Percentiles rank a stretch among this genome's conserved stretches.
Conservation (phyloP, 73 alveolate species). For the Effrenium voratum region DNA sequence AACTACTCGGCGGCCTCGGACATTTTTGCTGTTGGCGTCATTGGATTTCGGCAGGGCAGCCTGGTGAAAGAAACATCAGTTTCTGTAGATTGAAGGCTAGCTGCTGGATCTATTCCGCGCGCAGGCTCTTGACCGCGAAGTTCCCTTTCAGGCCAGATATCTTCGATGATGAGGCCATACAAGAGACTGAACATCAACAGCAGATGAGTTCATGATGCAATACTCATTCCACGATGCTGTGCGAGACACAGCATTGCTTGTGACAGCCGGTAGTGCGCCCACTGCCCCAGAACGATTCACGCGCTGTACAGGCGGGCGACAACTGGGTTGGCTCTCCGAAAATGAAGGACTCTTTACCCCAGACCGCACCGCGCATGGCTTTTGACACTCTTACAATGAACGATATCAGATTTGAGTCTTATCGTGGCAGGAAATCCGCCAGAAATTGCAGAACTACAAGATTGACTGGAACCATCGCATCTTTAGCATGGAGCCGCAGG, state of each 20-base stretch:
- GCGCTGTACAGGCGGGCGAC: conserved; percentile 47
- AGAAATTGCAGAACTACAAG: conserved; percentile 56
- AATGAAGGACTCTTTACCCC: conserved; percentile 86
- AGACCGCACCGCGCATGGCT: too few relatives aligned
- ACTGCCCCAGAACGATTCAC: not conserved
- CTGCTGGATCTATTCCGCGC: not conserved
- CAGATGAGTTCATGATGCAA: too few relatives aligned
- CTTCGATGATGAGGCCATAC: conserved; percentile 57
- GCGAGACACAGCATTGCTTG: too few relatives aligned
- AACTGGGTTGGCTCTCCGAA: conserved; percentile 87
- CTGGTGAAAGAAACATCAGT: not conserved
- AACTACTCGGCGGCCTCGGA: conserved; percentile 86
- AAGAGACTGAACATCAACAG: too few relatives aligned
- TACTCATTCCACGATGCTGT: too few relatives aligned
- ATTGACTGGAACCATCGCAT: conserved; percentile 85
- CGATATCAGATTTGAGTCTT: not conserved
- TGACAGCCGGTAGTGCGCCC: not conserved
- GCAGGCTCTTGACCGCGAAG: conserved; percentile 59
- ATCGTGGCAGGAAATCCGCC: conserved; percentile 39
- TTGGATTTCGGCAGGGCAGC: conserved; percentile 40
- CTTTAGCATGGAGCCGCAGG: conserved; percentile 83
- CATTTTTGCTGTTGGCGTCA: conserved; percentile 75
- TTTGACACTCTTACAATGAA: too few relatives aligned
- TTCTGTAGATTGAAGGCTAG: not conserved
- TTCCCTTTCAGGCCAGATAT: conserved; percentile 59